Base-by-base conservation (phyloP, 176 grass and related monocot genomes). In the Thinopyrum elongatum region DNA sequence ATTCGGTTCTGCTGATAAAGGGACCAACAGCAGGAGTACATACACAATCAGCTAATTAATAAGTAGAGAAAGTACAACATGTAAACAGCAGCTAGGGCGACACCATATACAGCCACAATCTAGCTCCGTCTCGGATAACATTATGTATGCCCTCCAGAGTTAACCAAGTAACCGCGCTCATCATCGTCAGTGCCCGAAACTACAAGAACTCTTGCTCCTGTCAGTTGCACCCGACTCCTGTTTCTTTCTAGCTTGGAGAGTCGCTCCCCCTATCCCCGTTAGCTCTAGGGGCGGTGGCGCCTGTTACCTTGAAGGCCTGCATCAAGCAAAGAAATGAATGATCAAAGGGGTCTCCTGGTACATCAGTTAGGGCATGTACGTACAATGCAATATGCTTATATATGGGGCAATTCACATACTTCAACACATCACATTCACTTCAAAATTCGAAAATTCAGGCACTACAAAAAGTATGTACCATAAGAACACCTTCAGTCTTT, bases 101-200 rank as follows among this genome's bases (percentile, higher is more conserved):
- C 58, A 13, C 78, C 34, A 90, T 69, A 64, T 89, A 89, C 70
- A 77, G 8, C 58, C 58, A 64, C 88, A 75, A 58, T 38, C 68
- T 75, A 27, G 11, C 69, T 69, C 29, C 77, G 42, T 59, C 30
- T 65, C 12, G 10, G 38, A 55, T 65, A 65, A 16, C 63, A 41
- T 41, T 22, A 67, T 53, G 49, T 51, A 53, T 78, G 79, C 74
- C 33, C 44, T 80, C 36, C 59, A 30, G 41, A 34, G 66, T 47
- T 47, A 47, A 47, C 44, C 44, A 47, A 47, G 44, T 75, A 25
- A 68, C 21, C 14, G 67, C 12, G 34, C 35, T 76, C 67, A 69
- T 70, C 85, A 28, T 33, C 85, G 22, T 17, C 39, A 19, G 82
- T 73, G 49, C 49, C 49, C 47, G 47, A 49, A 4, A 17, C 68